A percentile compares a stretch with the other conserved stretches of the same genome.
These are phyloP conservation scores for Sanghuangporus baumii DNA, from an alignment of 1,284 basidiomycete genomes.

Conservation along the genomic window DNA sequence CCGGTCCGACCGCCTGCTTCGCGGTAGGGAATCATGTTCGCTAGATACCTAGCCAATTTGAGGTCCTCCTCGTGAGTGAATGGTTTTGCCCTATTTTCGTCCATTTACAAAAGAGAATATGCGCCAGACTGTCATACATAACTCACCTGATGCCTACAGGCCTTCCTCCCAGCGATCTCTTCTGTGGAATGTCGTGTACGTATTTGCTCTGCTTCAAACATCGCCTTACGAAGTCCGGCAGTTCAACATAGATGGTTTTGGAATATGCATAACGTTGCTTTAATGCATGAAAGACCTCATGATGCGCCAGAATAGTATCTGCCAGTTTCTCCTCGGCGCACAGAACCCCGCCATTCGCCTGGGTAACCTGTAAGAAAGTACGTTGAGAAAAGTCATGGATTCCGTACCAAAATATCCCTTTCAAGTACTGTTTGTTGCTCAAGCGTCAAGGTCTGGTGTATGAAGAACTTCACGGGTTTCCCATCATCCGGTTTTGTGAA, in stretches of 20 bases:
- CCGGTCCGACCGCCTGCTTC: constrained; percentile 34
- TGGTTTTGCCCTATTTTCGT: not conserved
- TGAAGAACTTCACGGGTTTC: constrained; percentile 2
- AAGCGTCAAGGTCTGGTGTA: not conserved
- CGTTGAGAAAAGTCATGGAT: not conserved
- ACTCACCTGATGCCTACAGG: not conserved
- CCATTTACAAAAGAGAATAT: not conserved
- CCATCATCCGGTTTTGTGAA: not conserved
- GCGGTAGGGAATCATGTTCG: constrained; percentile 30
- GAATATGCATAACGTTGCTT: not conserved
- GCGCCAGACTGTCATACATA: not conserved
- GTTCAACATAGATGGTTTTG: constrained; percentile 9
- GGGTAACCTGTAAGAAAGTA: not conserved
- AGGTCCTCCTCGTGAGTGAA: constrained; percentile 35
- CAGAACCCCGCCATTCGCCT: constrained; percentile 10
- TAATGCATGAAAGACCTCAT: not conserved
- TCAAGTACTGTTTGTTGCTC: not conserved
- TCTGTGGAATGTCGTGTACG: not conserved
- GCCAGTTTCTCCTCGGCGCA: not conserved
- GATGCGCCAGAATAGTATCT: constrained; percentile 6
- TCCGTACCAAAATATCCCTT: not conserved
- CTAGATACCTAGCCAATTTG: constrained; percentile 32
- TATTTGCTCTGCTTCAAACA: constrained; percentile 6
- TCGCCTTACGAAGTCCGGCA: constrained; percentile 1
- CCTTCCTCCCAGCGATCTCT: constrained; percentile 7